Conservation (phyloP, 2,329 filamentous ascomycete genomes). For the Fusarium sp. region DNA sequence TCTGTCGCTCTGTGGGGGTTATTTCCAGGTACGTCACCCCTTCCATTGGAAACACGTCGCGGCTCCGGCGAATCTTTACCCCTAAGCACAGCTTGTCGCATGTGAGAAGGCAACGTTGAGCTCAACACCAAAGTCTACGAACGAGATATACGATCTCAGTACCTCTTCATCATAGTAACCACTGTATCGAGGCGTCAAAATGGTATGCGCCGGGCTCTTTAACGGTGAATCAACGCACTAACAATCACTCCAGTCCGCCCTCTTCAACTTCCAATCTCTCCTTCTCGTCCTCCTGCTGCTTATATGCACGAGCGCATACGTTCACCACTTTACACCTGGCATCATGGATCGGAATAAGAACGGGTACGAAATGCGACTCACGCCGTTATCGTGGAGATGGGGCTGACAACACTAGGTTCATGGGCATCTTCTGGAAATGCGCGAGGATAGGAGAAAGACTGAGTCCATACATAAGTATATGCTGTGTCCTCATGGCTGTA, state of each 20-base stretch:
- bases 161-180: not conserved
- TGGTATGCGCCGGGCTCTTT: conserved; percentile 36
- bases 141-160: not conserved
- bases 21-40: conserved; percentile 33
- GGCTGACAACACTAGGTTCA: conserved; percentile 60
- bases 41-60: conserved; percentile 10
- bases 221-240: conserved; percentile 2
- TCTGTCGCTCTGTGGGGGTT: conserved; percentile 32
- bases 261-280: conserved; percentile 99
- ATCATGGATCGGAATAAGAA: conserved; percentile 94
- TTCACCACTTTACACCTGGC: conserved; percentile 87
- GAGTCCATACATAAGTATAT: conserved; percentile 94
- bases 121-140: not conserved
- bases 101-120: conserved; percentile 27
- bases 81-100: conserved; percentile 45
- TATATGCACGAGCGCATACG: conserved; percentile 95
- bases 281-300: conserved; percentile 92
- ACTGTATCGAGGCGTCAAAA: conserved; percentile 24
- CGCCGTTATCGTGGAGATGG: not conserved
- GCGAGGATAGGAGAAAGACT: conserved; percentile 91
- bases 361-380: conserved; percentile 65
- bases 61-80: conserved; percentile 52
- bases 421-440: conserved; percentile 95
- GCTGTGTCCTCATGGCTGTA: conserved; percentile 94
- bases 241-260: conserved; percentile 73